phyloP scores from a whole-genome alignment of 2,329 filamentous ascomycete genomes.

The Xylariaceae sp. region DNA sequence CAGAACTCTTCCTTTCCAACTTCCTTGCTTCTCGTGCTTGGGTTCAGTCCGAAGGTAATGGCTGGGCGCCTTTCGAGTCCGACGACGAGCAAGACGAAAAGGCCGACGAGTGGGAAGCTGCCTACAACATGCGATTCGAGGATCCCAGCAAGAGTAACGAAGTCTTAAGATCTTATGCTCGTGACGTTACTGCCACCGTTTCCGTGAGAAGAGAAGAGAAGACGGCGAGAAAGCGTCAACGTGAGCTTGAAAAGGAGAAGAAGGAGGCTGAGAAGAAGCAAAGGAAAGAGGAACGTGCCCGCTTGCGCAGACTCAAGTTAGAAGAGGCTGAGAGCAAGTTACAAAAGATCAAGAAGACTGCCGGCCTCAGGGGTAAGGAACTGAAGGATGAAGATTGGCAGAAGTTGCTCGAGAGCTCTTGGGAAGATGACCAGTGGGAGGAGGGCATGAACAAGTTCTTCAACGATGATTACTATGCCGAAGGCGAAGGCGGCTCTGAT shows the following conservation, averaged over 20 bases:
- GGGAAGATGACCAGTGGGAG: conserved; percentile 88
- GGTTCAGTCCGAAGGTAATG: conserved; percentile 62
- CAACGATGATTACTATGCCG: conserved; percentile 83
- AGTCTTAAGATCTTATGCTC: conserved; percentile 78
- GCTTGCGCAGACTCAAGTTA: conserved; percentile 79
- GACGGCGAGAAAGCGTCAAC: conserved; percentile 68
- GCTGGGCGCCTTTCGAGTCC: conserved; percentile 80
- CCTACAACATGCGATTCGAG: conserved; percentile 95
- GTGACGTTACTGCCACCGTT: conserved; percentile 74
- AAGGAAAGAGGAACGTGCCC: conserved; percentile 73
- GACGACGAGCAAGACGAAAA: conserved; percentile 70
- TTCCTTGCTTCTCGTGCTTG: conserved; percentile 91
- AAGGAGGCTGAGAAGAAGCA: conserved; percentile 74
- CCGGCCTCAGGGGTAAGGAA: conserved; percentile 65
- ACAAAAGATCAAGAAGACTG: conserved; percentile 80
- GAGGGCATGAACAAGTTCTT: conserved; percentile 83
- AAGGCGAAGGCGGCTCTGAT: conserved; percentile 59
- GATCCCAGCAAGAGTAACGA: conserved; percentile 85
- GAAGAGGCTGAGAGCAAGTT: conserved; percentile 88
- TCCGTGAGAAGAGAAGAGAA: conserved; percentile 82
- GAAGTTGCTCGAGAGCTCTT: conserved; percentile 77
- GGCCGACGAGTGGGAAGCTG: conserved; percentile 83
- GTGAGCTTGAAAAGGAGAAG: conserved; percentile 70
- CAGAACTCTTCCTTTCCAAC: conserved; percentile 88
- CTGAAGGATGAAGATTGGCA: conserved; percentile 75